Conservation (phyloP, 169 alveolate species). For the Cryptosporidium baileyi region DNA sequence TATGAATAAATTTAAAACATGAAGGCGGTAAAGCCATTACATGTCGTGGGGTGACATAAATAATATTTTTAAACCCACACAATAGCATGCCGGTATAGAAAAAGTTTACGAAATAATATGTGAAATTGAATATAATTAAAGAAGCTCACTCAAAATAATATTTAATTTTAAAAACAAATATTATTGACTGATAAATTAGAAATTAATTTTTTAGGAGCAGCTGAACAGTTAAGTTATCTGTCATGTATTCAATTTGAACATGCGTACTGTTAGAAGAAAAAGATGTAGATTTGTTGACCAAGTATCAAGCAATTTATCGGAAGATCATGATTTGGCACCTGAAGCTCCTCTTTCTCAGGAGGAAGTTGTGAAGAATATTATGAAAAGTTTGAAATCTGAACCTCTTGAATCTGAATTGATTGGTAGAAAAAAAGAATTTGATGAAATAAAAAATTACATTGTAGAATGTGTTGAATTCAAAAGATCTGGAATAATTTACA, state of each 20-base stretch:
- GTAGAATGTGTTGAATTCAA: neutral
- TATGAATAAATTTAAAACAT: neutral
- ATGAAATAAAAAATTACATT: constrained; percentile 4
- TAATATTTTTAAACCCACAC: constrained; percentile 32
- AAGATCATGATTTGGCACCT: no score
- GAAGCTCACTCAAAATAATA: no score
- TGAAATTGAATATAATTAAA: no score
- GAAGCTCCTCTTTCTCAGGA: no score
- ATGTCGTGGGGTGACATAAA: constrained; percentile 70
- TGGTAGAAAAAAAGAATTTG: constrained; percentile 35
- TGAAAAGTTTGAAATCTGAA: constrained; percentile 42
- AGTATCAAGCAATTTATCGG: no score
- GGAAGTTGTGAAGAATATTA: neutral
- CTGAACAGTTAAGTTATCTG: no score
- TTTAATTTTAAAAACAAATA: no score
- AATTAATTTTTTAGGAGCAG: no score
- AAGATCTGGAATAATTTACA: constrained; percentile 14
- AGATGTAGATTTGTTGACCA: no score
- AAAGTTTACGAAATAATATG: neutral
- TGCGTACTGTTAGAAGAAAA: no score
- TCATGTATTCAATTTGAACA: no score
- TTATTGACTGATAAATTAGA: no score
- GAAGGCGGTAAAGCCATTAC: neutral
- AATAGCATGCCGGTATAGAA: constrained; percentile 53
- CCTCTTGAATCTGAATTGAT: neutral